Percentiles rank a stretch among this genome's conserved stretches.
Evolutionary conservation across 2,329 filamentous ascomycete genomes (phyloP).

Genomic region (Penicillium sp.): DNA sequence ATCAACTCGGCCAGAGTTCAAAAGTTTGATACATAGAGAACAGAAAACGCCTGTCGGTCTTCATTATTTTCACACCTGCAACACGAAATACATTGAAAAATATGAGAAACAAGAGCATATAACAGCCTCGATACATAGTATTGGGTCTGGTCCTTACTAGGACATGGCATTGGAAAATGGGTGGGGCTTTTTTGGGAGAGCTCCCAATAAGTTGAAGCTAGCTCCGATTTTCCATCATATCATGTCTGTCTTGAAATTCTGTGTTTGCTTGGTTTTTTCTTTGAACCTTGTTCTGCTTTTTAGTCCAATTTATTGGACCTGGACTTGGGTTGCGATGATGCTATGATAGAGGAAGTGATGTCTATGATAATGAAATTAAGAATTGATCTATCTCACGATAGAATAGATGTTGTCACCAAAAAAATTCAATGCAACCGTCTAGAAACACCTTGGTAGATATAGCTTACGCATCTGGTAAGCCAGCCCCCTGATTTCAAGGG

Average conservation of each 20-base stretch:
- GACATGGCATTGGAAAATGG: neutral
- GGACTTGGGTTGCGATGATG: slow-evolving; percentile 20
- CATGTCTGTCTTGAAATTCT: neutral
- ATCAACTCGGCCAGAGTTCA: slow-evolving; percentile 23
- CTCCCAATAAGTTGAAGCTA: neutral
- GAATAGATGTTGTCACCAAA: neutral
- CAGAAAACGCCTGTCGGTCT: neutral
- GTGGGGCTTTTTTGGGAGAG: neutral
- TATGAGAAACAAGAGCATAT: neutral
- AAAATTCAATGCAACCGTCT: neutral
- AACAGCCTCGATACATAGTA: neutral
- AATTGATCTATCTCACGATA: slow-evolving; percentile 9
- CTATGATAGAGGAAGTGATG: slow-evolving; percentile 27
- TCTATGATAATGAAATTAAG: slow-evolving; percentile 28
- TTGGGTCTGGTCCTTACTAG: neutral
- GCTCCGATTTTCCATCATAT: neutral
- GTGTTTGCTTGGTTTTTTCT: neutral
- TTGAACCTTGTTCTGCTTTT: slow-evolving; percentile 8
- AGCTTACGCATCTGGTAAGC: no score
- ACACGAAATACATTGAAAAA: slow-evolving; percentile 1
- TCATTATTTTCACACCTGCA: slow-evolving; percentile 3
- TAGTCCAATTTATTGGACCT: slow-evolving; percentile 7
- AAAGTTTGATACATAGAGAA: slow-evolving; percentile 15
- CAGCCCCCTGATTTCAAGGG: no score
- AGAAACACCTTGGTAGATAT: neutral